A percentile compares a stretch with the other conserved stretches of the same genome.
Conservation (phyloP, 352 stramenopile species). For the Phytophthora uliginosa region DNA sequence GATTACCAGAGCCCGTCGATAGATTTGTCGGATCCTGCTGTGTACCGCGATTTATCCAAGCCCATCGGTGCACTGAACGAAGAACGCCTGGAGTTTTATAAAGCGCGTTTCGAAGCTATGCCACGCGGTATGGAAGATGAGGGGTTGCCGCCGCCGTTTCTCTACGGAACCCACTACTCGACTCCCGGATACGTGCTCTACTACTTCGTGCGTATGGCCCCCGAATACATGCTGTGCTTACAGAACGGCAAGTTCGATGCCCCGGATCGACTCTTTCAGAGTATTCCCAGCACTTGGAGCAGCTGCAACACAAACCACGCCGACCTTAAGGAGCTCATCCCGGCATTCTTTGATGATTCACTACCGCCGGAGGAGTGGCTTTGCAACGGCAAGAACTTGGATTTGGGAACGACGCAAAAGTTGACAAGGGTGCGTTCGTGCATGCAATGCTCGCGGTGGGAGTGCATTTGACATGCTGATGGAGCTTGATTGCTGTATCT, state of each 20-base stretch:
- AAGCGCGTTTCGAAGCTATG: slow-evolving; percentile 93
- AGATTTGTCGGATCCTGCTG: slow-evolving; percentile 83
- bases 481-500: background rate
- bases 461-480: background rate
- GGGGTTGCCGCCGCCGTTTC: slow-evolving; percentile 93
- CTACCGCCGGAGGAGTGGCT: slow-evolving; percentile 92
- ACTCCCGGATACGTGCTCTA: slow-evolving; percentile 97
- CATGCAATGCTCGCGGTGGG: too few species aligned
- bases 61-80: slow-evolving; percentile 96
- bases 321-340: slow-evolving; percentile 99
- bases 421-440: slow-evolving; percentile 60
- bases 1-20: slow-evolving; percentile 91
- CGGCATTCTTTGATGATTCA: slow-evolving; percentile 98
- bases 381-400: slow-evolving; percentile 96
- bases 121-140: slow-evolving; percentile 85
- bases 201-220: slow-evolving; percentile 98
- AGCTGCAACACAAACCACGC: slow-evolving; percentile 88
- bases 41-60: slow-evolving; percentile 96
- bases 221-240: slow-evolving; percentile 96
- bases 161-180: slow-evolving; percentile 97
- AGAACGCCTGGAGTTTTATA: slow-evolving; percentile 91
- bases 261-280: slow-evolving; percentile 98
- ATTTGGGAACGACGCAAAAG: slow-evolving; percentile 95
- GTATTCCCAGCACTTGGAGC: slow-evolving; percentile 94
- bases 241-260: slow-evolving; percentile 99